phyloP scores from a whole-genome alignment of 176 grass and related monocot genomes.

The Triticum turgidum region DNA sequence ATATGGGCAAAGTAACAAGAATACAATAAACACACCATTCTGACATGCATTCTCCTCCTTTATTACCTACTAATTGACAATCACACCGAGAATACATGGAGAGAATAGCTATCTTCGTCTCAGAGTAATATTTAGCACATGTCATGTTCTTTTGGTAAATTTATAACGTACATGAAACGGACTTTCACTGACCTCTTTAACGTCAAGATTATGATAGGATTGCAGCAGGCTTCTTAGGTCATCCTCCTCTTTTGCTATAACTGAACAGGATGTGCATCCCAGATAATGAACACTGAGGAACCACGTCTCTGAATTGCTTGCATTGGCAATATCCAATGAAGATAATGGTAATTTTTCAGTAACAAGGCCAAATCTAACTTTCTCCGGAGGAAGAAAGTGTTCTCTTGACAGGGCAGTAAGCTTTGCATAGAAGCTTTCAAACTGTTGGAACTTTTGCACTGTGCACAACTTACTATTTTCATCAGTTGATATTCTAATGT shows the following conservation, averaged over 20 bases:
- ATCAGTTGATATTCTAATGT: constrained; percentile 43
- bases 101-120: constrained; percentile 13
- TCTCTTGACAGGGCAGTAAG: constrained; percentile 81
- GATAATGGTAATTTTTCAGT: constrained; percentile 57
- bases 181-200: constrained; percentile 65
- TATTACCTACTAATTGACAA: constrained; percentile 8
- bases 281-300: constrained; percentile 63
- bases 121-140: not conserved
- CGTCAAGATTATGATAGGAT: constrained; percentile 46
- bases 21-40: not conserved
- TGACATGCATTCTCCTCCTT: constrained; percentile 17
- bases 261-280: constrained; percentile 68
- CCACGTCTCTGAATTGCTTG: constrained; percentile 54
- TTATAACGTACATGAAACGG: constrained; percentile 10
- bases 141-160: constrained; percentile 14
- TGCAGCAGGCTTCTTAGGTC: constrained; percentile 69
- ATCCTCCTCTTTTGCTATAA: constrained; percentile 65
- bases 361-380: constrained; percentile 71
- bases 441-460: constrained; percentile 63
- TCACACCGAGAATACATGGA: constrained; percentile 17
- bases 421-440: constrained; percentile 66
- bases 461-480: constrained; percentile 48
- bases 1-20: not conserved
- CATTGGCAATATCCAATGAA: constrained; percentile 44
- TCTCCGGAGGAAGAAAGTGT: constrained; percentile 77